phyloP scores from a whole-genome alignment of 805 yeast genomes.

The Metschnikowia aberdeeniae region DNA sequence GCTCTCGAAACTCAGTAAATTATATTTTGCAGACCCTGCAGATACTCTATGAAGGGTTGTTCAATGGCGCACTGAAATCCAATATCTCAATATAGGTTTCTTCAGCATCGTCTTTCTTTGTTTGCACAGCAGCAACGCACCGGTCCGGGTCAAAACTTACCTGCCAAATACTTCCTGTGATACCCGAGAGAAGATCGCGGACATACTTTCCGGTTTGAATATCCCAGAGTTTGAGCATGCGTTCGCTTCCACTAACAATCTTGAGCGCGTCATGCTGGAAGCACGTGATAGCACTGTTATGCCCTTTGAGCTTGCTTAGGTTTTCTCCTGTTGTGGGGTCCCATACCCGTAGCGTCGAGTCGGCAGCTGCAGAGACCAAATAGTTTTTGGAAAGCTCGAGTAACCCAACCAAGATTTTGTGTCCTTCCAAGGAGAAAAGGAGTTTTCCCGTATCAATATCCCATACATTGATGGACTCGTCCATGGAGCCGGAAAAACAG shows the following conservation, averaged over 20 bases:
- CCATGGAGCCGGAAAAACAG: conserved; percentile 91
- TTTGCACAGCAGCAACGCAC: conserved; percentile 88
- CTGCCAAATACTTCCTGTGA: conserved; percentile 90
- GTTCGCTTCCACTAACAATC: conserved; percentile 85
- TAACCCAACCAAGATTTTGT: conserved; percentile 84
- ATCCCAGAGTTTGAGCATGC: conserved; percentile 85
- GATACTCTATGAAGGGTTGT: conserved; percentile 1
- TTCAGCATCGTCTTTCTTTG: conserved; percentile 41
- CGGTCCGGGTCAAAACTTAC: conserved; percentile 79
- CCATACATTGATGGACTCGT: conserved; percentile 86
- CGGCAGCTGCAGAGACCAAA: conserved; percentile 94
- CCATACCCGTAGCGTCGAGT: conserved; percentile 89
- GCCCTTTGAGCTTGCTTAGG: conserved; percentile 69
- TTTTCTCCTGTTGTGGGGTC: conserved; percentile 74
- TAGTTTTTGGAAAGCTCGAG: conserved; percentile 71
- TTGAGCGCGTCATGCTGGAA: conserved; percentile 83
- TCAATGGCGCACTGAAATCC: conserved; percentile 55
- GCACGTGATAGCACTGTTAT: conserved; percentile 85
- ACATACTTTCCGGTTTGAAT: conserved; percentile 71
- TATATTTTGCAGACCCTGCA: conserved; percentile 25
- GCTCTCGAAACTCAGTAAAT: conserved; percentile 31
- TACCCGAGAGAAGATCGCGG: conserved; percentile 67
- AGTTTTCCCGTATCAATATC: conserved; percentile 73
- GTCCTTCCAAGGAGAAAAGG: conserved; percentile 74
- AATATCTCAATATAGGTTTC: conserved; percentile 78